These are phyloP conservation scores for Trypanosoma rangeli DNA, from an alignment of 208 protist species.

Conservation along the genomic window DNA sequence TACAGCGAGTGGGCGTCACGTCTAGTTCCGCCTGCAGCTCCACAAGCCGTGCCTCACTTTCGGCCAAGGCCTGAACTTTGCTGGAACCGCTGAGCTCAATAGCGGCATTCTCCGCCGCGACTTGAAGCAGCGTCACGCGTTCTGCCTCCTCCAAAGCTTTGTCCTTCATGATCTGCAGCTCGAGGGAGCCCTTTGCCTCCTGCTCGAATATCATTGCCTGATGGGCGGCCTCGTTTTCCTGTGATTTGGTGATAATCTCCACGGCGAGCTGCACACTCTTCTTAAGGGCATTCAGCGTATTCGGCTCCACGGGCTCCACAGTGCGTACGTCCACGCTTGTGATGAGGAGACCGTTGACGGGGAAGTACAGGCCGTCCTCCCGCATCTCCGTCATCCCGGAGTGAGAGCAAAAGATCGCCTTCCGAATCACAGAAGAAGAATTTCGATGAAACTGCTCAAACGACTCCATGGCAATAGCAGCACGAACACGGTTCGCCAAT, in stretches of 20 bases:
- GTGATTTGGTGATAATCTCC: constrained; percentile 89
- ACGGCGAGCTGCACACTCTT: constrained; percentile 92
- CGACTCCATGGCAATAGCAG: constrained; percentile 77
- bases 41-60: constrained; percentile 61
- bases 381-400: constrained; percentile 36
- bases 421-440: constrained; percentile 91
- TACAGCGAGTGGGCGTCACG: constrained; percentile 46
- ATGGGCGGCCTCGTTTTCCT: constrained; percentile 87
- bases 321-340: constrained; percentile 94
- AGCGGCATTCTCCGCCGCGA: constrained; percentile 61
- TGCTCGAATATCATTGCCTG: constrained; percentile 78
- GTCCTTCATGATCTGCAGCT: constrained; percentile 80
- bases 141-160: constrained; percentile 55
- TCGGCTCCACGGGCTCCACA: constrained; percentile 91
- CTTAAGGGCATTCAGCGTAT: constrained; percentile 80
- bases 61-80: constrained; percentile 71
- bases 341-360: constrained; percentile 88
- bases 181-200: constrained; percentile 59
- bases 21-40: constrained; percentile 60
- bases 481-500: constrained; percentile 93
- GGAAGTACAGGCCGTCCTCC: constrained; percentile 70
- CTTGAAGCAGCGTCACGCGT: constrained; percentile 57
- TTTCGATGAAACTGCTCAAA: constrained; percentile 97
- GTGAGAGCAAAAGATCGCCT: constrained; percentile 84
- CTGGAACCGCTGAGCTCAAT: constrained; percentile 75